Conservation (phyloP, 2,329 filamentous ascomycete genomes). For the Metarhizium sp. region DNA sequence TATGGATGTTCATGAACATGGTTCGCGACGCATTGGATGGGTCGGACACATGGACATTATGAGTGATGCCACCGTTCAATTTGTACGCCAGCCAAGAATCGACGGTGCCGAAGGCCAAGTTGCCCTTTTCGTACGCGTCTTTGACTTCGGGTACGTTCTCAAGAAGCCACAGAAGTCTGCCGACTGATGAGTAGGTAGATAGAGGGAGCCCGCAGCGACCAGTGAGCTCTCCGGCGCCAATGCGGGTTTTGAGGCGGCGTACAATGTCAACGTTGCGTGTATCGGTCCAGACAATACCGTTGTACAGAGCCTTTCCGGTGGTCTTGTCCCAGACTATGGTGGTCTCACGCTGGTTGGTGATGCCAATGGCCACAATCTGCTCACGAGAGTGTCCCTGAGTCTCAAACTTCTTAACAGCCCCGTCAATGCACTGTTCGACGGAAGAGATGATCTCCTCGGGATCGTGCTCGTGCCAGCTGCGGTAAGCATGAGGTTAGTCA, state of each 20-base stretch:
- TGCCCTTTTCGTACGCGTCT: constrained; percentile 61
- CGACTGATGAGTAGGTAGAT: constrained; percentile 72
- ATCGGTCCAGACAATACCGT: constrained; percentile 80
- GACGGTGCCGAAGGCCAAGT: constrained; percentile 69
- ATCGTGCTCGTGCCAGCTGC: constrained; percentile 78
- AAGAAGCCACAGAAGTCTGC: constrained; percentile 71
- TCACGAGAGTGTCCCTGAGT: constrained; percentile 54
- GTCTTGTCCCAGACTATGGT: constrained; percentile 70
- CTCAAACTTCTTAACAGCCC: constrained; percentile 59
- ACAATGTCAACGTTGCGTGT: constrained; percentile 66
- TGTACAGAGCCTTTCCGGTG: constrained; percentile 68
- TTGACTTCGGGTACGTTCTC: constrained; percentile 58
- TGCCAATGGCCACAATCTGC: constrained; percentile 66
- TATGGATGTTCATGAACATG: constrained; percentile 80
- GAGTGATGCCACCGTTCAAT: constrained; percentile 60
- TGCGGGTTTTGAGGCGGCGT: constrained; percentile 57
- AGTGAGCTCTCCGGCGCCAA: constrained; percentile 57
- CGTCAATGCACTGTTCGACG: constrained; percentile 67
- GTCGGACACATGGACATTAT: constrained; percentile 64
- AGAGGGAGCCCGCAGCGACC: constrained; percentile 66
- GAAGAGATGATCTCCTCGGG: constrained; percentile 64
- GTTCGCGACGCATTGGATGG: constrained; percentile 76
- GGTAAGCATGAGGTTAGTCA: constrained; percentile 5
- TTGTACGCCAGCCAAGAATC: constrained; percentile 77
- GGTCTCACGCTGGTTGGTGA: constrained; percentile 80